Base-by-base conservation (phyloP, 352 stramenopile genomes). In the Phytophthora sojae region DNA sequence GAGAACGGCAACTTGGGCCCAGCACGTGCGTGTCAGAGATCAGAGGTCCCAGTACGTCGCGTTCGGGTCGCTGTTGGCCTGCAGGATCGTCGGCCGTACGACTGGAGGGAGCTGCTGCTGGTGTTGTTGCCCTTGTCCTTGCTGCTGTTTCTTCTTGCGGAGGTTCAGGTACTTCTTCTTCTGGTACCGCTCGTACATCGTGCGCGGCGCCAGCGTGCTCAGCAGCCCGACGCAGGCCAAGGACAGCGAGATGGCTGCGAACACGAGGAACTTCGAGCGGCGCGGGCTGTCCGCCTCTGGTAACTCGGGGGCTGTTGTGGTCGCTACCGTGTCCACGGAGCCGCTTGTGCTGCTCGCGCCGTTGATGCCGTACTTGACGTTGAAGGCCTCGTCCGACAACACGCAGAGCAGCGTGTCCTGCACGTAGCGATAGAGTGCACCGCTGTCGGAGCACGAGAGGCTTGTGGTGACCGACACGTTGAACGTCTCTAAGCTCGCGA, bases 401-500 rank as follows among this genome's bases (percentile, higher is more conserved):
- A 85, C 77, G 47, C 77, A 86, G 1, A 86, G 60, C 71, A 86
- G 59, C n/a, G 79, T 85, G 37, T 83, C 56, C 21, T 77, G 49
- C 25, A 86, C 75, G 30, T 79, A 81, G 12, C 58, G 63, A 21
- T 56, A 69, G 19, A 73, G 56, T 1, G 79, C 79, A 5, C 55
- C 15, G 21, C 62, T 68, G 56, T 85, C 77, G 26, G 76, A 81
- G 57, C 79, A 86, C 19, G 63, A 37, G 1, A 79, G 49, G 21
- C 44, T 80, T 52, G 71, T 79, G n/a, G 64, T 79, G 17, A 57
- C 71, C 3, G 75, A 81, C 0, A 80, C 65, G 23, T 73, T 81
- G 15, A 82, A 85, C 17, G 66, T 55, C 15, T 71, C 42, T 21
- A 85, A 52, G 15, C 21, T 63, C 29, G 59, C 44, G 49, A 86